Percentiles rank a stretch among this genome's conserved stretches.
phyloP scores from a whole-genome alignment of 495 filamentous ascomycete genomes.

The Bacidia gigantensis region DNA sequence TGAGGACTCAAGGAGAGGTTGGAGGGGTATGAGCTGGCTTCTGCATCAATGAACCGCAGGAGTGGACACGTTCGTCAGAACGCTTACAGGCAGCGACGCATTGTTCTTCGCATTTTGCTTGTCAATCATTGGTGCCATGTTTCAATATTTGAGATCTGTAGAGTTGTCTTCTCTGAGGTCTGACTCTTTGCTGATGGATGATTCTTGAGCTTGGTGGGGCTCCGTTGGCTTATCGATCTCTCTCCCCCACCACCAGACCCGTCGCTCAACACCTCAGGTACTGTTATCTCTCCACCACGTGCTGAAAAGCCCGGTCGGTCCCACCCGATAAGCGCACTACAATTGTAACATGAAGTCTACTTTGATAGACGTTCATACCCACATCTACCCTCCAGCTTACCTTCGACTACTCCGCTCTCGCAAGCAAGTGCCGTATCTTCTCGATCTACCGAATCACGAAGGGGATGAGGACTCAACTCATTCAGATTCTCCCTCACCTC shows the following conservation, averaged over 20 bases:
- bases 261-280: too few relatives aligned
- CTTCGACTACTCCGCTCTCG: constrained; percentile 68
- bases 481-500: constrained; percentile 29
- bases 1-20: constrained; percentile 52
- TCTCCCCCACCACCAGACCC: too few relatives aligned
- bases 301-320: too few relatives aligned
- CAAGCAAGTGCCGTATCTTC: constrained; percentile 64
- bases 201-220: too few relatives aligned
- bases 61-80: not conserved
- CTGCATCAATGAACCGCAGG: not conserved
- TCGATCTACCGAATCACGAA: constrained; percentile 41
- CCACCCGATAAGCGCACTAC: not conserved
- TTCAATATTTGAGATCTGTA: too few relatives aligned
- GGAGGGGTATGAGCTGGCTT: constrained; percentile 72
- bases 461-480: constrained; percentile 16
- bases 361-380: constrained; percentile 77
- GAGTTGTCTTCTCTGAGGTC: too few relatives aligned
- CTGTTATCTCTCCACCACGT: too few relatives aligned
- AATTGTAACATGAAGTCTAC: not conserved
- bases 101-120: not conserved
- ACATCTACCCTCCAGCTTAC: constrained; percentile 81
- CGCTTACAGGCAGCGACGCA: not conserved
- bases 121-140: not conserved
- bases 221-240: not conserved
- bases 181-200: too few relatives aligned